Evolutionary conservation across 352 stramenopile species (phyloP).

Genomic region (Pythium chondricola): DNA sequence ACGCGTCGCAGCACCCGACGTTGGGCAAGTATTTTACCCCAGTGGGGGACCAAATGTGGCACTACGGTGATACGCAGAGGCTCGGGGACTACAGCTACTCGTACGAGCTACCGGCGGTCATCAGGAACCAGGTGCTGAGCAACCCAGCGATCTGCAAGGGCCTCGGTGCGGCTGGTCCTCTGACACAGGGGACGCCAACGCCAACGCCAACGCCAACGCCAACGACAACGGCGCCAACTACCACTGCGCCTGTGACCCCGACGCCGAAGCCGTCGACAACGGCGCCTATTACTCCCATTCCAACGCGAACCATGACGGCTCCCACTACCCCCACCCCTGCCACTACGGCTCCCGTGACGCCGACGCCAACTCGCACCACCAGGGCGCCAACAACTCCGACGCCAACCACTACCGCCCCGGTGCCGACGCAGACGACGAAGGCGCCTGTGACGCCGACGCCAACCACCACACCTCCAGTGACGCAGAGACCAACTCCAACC

Average conservation of each 20-base stretch:
- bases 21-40: slow-evolving; percentile 60
- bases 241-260: background rate
- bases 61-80: slow-evolving; percentile 53
- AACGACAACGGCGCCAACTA: background rate
- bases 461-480: background rate
- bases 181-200: background rate
- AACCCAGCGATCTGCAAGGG: slow-evolving; percentile 61
- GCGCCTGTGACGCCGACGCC: background rate
- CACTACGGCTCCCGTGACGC: slow-evolving; percentile 2
- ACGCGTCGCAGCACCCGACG: slow-evolving; percentile 49
- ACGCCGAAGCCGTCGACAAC: slow-evolving; percentile 1
- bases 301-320: background rate
- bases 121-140: slow-evolving; percentile 53
- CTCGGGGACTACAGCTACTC: slow-evolving; percentile 71
- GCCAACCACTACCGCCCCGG: slow-evolving; percentile 12
- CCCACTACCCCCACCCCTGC: slow-evolving; percentile 30
- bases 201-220: background rate
- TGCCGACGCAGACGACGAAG: background rate
- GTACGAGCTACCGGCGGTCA: slow-evolving; percentile 54
- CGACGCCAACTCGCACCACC: too few species aligned
- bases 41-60: slow-evolving; percentile 46
- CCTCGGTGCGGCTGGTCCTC: slow-evolving; percentile 33
- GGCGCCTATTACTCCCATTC: background rate
- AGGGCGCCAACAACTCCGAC: slow-evolving; percentile 12
- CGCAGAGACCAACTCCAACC: too few species aligned